phyloP scores from a whole-genome alignment of 257 asterid species.

The Linderniella brevidens region DNA sequence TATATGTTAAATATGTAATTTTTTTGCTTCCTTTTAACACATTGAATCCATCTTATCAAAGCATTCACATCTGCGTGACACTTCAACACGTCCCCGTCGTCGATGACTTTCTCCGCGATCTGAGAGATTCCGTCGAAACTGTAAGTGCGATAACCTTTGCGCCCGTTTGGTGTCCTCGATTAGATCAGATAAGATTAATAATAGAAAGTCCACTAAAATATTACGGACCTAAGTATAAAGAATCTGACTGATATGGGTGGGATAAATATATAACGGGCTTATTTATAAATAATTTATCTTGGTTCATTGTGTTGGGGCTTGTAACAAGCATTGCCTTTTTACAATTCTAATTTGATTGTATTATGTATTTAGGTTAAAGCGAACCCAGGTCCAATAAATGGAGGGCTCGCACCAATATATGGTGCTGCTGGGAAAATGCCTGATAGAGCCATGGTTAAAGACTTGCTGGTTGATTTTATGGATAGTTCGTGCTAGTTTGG shows the following conservation, averaged over 20 bases:
- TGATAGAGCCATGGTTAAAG: constrained; percentile 81
- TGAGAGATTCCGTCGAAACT: constrained; percentile 44
- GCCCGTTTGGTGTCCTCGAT: too few species aligned
- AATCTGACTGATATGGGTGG: too few species aligned
- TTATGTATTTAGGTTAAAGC: constrained; percentile 51
- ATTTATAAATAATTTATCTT: too few species aligned
- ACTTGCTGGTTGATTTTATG: constrained; percentile 87
- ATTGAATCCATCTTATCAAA: constrained; percentile 16
- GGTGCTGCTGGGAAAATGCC: constrained; percentile 99
- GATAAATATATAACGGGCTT: too few species aligned
- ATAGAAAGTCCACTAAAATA: too few species aligned
- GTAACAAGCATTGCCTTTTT: background rate
- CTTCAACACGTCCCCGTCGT: constrained; percentile 73
- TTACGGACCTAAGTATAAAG: too few species aligned
- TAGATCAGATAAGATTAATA: too few species aligned
- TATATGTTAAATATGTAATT: constrained; percentile 5
- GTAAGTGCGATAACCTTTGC: constrained; percentile 32
- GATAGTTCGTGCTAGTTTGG: constrained; percentile 49
- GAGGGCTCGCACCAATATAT: constrained; percentile 95
- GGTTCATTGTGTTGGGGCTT: background rate
- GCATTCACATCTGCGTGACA: constrained; percentile 92
- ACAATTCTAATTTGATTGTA: background rate
- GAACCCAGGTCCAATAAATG: constrained; percentile 81
- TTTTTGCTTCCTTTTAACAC: background rate
- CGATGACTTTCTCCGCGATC: constrained; percentile 64